These are phyloP conservation scores for Paraphaeosphaeria minitans DNA, from an alignment of 2,329 filamentous ascomycete species.

Conservation along the genomic window DNA sequence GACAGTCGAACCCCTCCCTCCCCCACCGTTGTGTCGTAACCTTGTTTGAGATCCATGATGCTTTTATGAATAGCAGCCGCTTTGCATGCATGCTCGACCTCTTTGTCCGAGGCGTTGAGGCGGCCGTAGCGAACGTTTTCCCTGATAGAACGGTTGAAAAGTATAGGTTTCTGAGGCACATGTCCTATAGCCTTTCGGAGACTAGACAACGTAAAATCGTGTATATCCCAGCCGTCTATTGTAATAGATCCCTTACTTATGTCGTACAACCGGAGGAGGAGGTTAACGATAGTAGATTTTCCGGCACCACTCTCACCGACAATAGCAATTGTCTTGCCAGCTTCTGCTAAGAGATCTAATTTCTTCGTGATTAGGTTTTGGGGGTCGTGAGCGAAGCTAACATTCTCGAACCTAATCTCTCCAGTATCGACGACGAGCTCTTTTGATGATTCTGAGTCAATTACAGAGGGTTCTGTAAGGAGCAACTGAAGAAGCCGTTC, in stretches of 20 bases:
- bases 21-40: conserved; percentile 35
- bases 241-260: conserved; percentile 56
- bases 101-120: conserved; percentile 60
- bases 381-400: conserved; percentile 58
- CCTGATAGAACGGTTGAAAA: conserved; percentile 67
- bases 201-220: conserved; percentile 59
- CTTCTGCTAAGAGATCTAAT: conserved; percentile 53
- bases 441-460: conserved; percentile 38
- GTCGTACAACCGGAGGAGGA: conserved; percentile 64
- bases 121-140: conserved; percentile 67
- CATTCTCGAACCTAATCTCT: conserved; percentile 57
- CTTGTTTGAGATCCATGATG: conserved; percentile 59
- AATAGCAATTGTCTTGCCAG: conserved; percentile 61
- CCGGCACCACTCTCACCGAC: conserved; percentile 65
- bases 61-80: conserved; percentile 66
- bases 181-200: conserved; percentile 63
- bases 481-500: conserved; percentile 63
- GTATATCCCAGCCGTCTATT: conserved; percentile 63
- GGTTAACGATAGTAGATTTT: conserved; percentile 62
- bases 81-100: conserved; percentile 62
- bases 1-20: conserved; percentile 53
- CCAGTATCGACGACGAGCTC: conserved; percentile 52
- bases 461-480: conserved; percentile 59
- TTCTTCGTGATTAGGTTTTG: conserved; percentile 43
- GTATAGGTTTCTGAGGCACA: conserved; percentile 64